These are phyloP conservation scores for Nicotiana benthamiana DNA, from an alignment of 257 asterid genomes.

Conservation along the genomic window DNA sequence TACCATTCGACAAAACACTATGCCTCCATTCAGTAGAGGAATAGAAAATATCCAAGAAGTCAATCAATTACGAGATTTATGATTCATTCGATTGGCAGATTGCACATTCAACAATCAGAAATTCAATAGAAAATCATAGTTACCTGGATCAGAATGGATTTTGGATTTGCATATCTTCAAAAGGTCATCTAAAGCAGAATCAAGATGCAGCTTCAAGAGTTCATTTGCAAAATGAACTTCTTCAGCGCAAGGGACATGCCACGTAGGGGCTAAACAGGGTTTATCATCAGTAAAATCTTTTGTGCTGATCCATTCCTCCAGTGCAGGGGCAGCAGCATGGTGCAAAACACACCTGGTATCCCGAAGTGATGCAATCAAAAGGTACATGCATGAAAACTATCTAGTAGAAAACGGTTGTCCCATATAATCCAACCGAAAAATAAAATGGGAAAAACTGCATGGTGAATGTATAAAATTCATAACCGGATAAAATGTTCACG, in stretches of 20 bases:
- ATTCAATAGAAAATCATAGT: constrained; percentile 10
- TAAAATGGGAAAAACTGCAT: neutral
- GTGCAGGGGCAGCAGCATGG: constrained; percentile 51
- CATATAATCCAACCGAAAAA: neutral
- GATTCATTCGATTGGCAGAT: neutral
- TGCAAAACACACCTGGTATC: constrained; percentile 53
- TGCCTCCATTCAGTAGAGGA: neutral
- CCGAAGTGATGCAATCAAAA: neutral
- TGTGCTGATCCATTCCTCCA: constrained; percentile 88
- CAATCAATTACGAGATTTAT: neutral
- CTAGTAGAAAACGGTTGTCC: neutral
- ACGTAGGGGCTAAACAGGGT: constrained; percentile 55
- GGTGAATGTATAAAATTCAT: neutral
- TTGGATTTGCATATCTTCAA: constrained; percentile 65
- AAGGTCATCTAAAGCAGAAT: constrained; percentile 84
- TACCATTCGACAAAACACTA: neutral
- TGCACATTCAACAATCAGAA: constrained; percentile 2
- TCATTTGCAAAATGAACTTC: constrained; percentile 87
- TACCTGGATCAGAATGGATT: constrained; percentile 92
- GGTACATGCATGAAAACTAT: neutral
- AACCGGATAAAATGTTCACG: neutral
- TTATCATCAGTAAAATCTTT: constrained; percentile 56
- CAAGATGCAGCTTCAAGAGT: constrained; percentile 75
- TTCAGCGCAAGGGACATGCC: constrained; percentile 84
- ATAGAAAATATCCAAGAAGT: neutral